Evolutionary conservation across 2,329 filamentous ascomycete genomes (phyloP), one percentile per base, ranked within the genome.

Genomic region (Monosporascus cannonballus): DNA sequence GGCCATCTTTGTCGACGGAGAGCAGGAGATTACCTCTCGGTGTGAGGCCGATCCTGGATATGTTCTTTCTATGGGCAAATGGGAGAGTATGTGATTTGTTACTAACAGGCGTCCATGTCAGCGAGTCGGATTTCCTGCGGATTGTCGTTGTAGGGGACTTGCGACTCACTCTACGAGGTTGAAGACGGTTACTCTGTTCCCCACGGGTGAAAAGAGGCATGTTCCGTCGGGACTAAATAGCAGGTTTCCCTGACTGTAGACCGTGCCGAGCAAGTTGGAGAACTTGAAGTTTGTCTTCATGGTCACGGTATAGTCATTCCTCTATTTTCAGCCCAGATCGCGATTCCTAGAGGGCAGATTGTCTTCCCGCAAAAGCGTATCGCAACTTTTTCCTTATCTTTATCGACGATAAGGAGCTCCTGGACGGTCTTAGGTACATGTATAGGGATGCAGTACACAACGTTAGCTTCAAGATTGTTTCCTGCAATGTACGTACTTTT

Each of bases 281-380:
- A 99, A 99, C 92, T 94, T 95, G 73, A 97, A 99, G 75, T 97
- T 93, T 61, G 92, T 97, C 88, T 97, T 99, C 94, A 99, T 99
- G 70, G 73, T 84, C 69, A 71, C 64, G 58, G 54, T 58, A 60
- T 59, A 51, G 36, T 55, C 60, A 61, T 62, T 30, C 47, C 60
- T 18, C 22, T 20, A 7, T 20, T 42, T 20, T 18, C 39, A 20
- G 14, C 39, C 18, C 15, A 18, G 22, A 14, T 34, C 9, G 11
- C 30, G 11, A 34, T 34, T 34, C 9, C 30, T 34, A 14, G 14
- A 18, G 39, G 22, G 39, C 39, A 11, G 14, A 42, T 42, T 18
- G 39, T 14, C 39, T 20, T n/a, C 14, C 11, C 5, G 17, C 4
- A 9, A 36, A 22, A 42, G 45, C 22, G 51, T 30, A 30, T 30